A percentile compares a stretch with the other conserved stretches of the same genome.
Conservation (phyloP, 768 basidiomycete genomes). For the Mrakia frigida region DNA sequence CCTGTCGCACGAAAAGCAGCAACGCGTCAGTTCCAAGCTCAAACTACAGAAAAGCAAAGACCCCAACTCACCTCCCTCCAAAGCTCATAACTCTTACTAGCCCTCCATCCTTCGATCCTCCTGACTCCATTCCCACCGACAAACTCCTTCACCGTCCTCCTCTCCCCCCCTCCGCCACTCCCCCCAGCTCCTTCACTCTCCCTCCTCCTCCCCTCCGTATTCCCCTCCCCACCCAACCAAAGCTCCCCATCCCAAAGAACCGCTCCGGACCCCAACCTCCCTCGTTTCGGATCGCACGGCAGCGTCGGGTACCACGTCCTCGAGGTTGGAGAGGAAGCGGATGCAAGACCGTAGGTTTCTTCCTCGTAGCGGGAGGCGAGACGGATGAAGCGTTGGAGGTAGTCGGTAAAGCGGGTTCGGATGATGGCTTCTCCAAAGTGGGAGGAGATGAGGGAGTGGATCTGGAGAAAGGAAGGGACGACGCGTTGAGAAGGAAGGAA, state of each 20-base stretch:
- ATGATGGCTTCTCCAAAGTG: conserved; percentile 89
- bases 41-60: no score
- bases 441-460: conserved; percentile 76
- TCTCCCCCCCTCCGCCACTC: neutral
- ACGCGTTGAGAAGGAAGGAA: neutral
- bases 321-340: neutral
- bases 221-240: conserved; percentile 42
- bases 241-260: conserved; percentile 64
- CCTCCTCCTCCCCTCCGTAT: neutral
- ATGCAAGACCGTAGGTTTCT: conserved; percentile 54
- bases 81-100: conserved; percentile 71
- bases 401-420: conserved; percentile 83
- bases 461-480: conserved; percentile 48
- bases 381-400: conserved; percentile 76
- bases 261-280: conserved; percentile 43
- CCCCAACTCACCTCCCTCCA: conserved; percentile 57
- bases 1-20: conserved; percentile 46
- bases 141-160: conserved; percentile 21
- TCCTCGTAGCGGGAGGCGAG: conserved; percentile 90
- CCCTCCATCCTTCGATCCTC: conserved; percentile 89
- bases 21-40: neutral
- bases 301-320: conserved; percentile 65
- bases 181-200: conserved; percentile 17
- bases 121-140: conserved; percentile 41
- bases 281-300: conserved; percentile 46